Evolutionary conservation across 768 basidiomycete genomes (phyloP).

Genomic region (Lactarius hengduanensis): DNA sequence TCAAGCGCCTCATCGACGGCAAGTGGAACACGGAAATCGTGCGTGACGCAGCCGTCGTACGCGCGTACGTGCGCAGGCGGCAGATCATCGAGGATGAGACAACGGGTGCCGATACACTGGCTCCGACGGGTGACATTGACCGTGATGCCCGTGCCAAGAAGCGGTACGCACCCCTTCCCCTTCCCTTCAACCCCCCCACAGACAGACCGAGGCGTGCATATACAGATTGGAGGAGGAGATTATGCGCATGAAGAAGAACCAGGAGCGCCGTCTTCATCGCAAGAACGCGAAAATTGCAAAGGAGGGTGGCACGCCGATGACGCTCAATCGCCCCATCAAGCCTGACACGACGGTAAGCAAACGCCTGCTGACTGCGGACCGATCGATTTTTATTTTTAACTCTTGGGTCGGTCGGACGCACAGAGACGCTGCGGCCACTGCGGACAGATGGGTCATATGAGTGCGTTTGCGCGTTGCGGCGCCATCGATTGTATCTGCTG

Average conservation of each 20-base stretch:
- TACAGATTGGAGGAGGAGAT: constrained; percentile 87
- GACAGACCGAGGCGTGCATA: constrained; percentile 34
- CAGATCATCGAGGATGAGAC: constrained; percentile 85
- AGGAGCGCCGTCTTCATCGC: constrained; percentile 87
- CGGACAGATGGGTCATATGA: constrained; percentile 98
- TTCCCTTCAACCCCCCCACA: no score
- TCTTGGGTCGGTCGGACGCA: not conserved
- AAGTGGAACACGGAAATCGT: constrained; percentile 89
- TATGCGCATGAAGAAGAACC: constrained; percentile 96
- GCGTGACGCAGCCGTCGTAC: constrained; percentile 88
- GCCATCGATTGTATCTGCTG: constrained; percentile 14
- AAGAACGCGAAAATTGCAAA: constrained; percentile 96
- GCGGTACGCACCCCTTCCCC: constrained; percentile 49
- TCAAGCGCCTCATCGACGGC: constrained; percentile 78
- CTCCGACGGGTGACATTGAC: constrained; percentile 89
- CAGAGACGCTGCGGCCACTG: constrained; percentile 95
- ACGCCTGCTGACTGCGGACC: not conserved
- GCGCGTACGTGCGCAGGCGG: constrained; percentile 81
- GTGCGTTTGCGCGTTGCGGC: constrained; percentile 44
- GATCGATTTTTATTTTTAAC: not conserved
- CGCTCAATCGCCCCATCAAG: constrained; percentile 80
- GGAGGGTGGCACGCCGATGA: constrained; percentile 83
- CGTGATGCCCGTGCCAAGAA: constrained; percentile 89
- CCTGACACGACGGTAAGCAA: constrained; percentile 86
- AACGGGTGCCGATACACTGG: constrained; percentile 80